Conservation (phyloP, 1,284 basidiomycete species). For the Ceratobasidium theobromae region DNA sequence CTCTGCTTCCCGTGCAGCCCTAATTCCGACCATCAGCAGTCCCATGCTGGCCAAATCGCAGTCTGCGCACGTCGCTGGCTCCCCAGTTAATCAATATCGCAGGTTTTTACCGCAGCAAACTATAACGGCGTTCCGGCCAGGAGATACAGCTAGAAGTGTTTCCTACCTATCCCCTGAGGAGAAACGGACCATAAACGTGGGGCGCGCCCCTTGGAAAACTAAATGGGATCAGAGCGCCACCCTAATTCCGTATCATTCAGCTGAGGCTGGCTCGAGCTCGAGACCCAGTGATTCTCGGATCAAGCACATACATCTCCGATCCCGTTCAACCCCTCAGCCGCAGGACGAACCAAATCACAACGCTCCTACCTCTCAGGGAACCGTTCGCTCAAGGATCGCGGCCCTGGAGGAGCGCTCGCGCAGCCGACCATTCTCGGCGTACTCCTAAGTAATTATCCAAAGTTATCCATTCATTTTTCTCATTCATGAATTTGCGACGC, state of each 20-base stretch:
- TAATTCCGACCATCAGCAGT: constrained; percentile 14
- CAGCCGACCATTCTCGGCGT: neutral
- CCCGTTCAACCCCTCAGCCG: constrained; percentile 7
- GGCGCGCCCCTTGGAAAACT: neutral
- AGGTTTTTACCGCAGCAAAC: constrained; percentile 2
- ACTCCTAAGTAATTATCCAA: constrained; percentile 1
- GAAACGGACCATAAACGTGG: neutral
- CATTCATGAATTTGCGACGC: neutral
- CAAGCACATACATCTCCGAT: neutral
- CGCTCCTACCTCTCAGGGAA: neutral
- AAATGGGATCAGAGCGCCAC: neutral
- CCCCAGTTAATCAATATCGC: constrained; percentile 18
- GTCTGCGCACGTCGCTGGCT: constrained; percentile 11
- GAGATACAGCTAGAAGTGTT: neutral
- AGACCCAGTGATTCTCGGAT: neutral
- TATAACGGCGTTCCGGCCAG: neutral
- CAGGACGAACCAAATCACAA: neutral
- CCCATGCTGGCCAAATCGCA: constrained; percentile 26
- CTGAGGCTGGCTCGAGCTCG: neutral
- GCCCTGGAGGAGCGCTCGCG: constrained; percentile 27
- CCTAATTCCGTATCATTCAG: neutral
- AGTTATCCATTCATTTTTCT: neutral
- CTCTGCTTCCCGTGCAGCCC: constrained; percentile 3
- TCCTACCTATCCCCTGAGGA: neutral
- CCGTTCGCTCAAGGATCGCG: constrained; percentile 20